Percentiles rank a stretch among this genome's conserved stretches.
Evolutionary conservation across 352 stramenopile species (phyloP).

Genomic region (Globisporangium okanoganense): DNA sequence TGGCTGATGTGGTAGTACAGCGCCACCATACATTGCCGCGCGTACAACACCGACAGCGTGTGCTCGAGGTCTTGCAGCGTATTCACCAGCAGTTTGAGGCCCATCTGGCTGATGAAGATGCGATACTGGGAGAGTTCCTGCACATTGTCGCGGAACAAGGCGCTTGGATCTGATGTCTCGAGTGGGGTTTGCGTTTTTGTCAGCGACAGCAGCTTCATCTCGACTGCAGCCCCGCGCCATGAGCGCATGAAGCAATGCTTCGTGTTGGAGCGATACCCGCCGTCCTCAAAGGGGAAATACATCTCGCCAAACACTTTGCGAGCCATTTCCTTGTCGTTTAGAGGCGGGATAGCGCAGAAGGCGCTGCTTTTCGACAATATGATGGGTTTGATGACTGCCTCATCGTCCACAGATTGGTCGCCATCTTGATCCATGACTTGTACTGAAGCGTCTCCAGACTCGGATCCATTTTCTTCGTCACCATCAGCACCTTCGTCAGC

Average conservation of each 20-base stretch:
- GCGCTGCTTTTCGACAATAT: neutral
- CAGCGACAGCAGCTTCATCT: constrained; percentile 21
- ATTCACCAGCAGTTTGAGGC: constrained; percentile 2
- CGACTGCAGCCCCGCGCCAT: constrained; percentile 26
- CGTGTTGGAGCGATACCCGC: constrained; percentile 59
- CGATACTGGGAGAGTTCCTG: neutral
- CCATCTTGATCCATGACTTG: neutral
- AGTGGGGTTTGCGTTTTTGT: neutral
- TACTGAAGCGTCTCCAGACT: neutral
- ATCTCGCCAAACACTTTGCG: constrained; percentile 83
- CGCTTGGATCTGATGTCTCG: neutral
- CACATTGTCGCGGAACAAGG: neutral
- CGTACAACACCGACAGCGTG: constrained; percentile 10
- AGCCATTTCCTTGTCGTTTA: constrained; percentile 81
- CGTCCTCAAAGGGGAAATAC: constrained; percentile 85
- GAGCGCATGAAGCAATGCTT: constrained; percentile 26
- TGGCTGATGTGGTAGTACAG: neutral
- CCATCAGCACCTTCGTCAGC: neutral
- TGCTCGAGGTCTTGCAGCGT: constrained; percentile 10
- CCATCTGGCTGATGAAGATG: constrained; percentile 5
- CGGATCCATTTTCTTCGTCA: neutral
- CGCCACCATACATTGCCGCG: constrained; percentile 4
- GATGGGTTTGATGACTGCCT: neutral
- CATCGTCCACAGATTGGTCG: neutral
- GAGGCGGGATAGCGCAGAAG: constrained; percentile 4